These are phyloP conservation scores for Yamadazyma kanchanaburiensis DNA, from an alignment of 1,139 yeast genomes.

Conservation along the genomic window DNA sequence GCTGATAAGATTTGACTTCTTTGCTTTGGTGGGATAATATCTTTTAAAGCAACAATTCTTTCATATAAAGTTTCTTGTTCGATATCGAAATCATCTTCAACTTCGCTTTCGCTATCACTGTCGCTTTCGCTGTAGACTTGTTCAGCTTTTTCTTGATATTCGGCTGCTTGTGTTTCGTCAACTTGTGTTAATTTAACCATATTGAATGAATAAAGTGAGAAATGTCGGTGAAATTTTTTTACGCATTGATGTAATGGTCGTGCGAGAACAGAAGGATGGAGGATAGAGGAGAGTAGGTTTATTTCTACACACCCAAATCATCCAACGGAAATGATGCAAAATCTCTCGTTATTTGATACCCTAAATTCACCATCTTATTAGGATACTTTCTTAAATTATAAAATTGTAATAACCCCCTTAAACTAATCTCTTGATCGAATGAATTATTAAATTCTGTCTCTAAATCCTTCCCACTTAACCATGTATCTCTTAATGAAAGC, in stretches of 20 bases:
- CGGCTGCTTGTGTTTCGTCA: slow-evolving; percentile 51
- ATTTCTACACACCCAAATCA: slow-evolving; percentile 4
- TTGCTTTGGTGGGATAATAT: slow-evolving; percentile 85
- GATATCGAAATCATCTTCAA: slow-evolving; percentile 71
- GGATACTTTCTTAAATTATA: slow-evolving; percentile 66
- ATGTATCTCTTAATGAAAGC: slow-evolving; percentile 72
- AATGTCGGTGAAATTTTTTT: slow-evolving; percentile 12
- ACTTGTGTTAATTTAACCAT: slow-evolving; percentile 79
- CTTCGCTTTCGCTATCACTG: slow-evolving; percentile 57
- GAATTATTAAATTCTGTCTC: slow-evolving; percentile 75
- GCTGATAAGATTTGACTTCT: slow-evolving; percentile 49
- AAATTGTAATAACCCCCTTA: slow-evolving; percentile 75
- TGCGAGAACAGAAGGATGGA: not conserved
- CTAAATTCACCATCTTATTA: slow-evolving; percentile 49
- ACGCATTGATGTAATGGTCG: slow-evolving; percentile 1
- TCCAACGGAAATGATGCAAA: slow-evolving; percentile 12
- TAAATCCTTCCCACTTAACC: slow-evolving; percentile 86
- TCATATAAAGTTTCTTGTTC: slow-evolving; percentile 82
- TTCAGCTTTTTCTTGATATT: slow-evolving; percentile 22
- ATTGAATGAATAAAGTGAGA: slow-evolving; percentile 6
- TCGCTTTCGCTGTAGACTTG: slow-evolving; percentile 27
- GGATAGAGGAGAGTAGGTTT: not conserved
- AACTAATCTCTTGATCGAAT: slow-evolving; percentile 81
- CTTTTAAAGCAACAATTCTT: slow-evolving; percentile 87
- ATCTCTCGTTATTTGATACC: slow-evolving; percentile 40